Base-by-base conservation (phyloP, 495 filamentous ascomycete genomes). In the Penicillium daleae region DNA sequence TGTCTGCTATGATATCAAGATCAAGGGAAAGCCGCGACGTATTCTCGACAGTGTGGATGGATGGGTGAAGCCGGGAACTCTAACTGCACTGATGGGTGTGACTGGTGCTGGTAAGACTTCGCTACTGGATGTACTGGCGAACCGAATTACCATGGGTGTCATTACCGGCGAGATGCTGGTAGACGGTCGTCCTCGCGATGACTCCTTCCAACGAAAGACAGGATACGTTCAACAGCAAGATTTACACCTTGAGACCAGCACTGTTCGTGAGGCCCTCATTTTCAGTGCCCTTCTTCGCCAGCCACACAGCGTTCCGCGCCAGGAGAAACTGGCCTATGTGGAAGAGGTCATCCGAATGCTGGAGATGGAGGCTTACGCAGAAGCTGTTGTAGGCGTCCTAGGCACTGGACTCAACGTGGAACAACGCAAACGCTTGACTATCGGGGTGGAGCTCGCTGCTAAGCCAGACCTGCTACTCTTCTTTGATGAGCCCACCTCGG, bases 181-280 rank as follows among this genome's bases (percentile, higher is more conserved):
- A 1, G 78, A 85, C 62, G 84, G 84, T 10, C 57, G 66, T 6
- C 74, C 69, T 7, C 73, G 87, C 15, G 90, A 95, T 68, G 76
- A 80, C 8, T 90, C 89, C 0, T 97, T 97, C 80, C 92, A 94
- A 70, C 87, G 92, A 37, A 93, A 93, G 76, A 96, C 92, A 4
- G 93, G 93, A 13, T 97, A 97, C 65, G 93, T 92, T 15, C 91
- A 97, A 68, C 93, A 97, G 71, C 92, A 96, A 72, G 93, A 97
- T 85, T 81, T 97, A 1, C 93, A 96, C 74, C 80, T 94, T 8
- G 77, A 87, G n/a, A 94, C 92, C 0, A 85, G 87, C 1, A 97
- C 93, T 7, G 92, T 97, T 33, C 85, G 92, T 31, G 93, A 83
- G 68, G 91, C 93, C 22, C 82, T 97, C 24, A 80, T 81, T 54